Percentiles rank a stretch among this genome's conserved stretches.
These are phyloP conservation scores for Lagenidium sp. DNA, from an alignment of 352 stramenopile species.

Conservation along the genomic window DNA sequence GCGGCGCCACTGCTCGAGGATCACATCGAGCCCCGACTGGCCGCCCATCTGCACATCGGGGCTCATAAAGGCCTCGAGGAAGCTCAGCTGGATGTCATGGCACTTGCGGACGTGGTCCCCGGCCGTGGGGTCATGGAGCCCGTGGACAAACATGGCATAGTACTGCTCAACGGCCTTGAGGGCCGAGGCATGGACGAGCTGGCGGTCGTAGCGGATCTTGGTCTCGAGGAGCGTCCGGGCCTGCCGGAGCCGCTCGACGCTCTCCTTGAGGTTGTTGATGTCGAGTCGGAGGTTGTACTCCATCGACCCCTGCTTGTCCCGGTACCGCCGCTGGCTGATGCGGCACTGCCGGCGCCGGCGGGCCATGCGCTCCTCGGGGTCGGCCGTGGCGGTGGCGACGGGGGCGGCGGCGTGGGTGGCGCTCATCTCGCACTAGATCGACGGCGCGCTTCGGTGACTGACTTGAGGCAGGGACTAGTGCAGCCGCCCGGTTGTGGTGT, in stretches of 20 bases:
- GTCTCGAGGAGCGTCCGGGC: slow-evolving; percentile 32
- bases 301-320: slow-evolving; percentile 49
- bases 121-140: slow-evolving; percentile 35
- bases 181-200: slow-evolving; percentile 20
- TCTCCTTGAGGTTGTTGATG: slow-evolving; percentile 46
- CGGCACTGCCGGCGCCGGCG: slow-evolving; percentile 48
- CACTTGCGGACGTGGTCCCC: slow-evolving; percentile 24
- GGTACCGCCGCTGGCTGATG: slow-evolving; percentile 59
- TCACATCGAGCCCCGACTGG: slow-evolving; percentile 18
- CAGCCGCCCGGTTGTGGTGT: too few species aligned
- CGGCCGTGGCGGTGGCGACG: slow-evolving; percentile 1
- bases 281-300: slow-evolving; percentile 65
- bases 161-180: slow-evolving; percentile 53
- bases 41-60: slow-evolving; percentile 29
- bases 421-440: not conserved
- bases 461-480: too few species aligned
- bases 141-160: slow-evolving; percentile 48
- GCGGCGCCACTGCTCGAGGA: slow-evolving; percentile 53
- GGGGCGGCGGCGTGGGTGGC: not conserved
- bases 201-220: slow-evolving; percentile 32
- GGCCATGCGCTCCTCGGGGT: slow-evolving; percentile 18
- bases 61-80: slow-evolving; percentile 41
- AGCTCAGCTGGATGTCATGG: slow-evolving; percentile 43
- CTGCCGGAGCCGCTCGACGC: slow-evolving; percentile 37
- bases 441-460: not conserved